A percentile compares a stretch with the other conserved stretches of the same genome.
Evolutionary conservation across 805 yeast genomes (phyloP).

Genomic region (Hermanozyma aechmeae): DNA sequence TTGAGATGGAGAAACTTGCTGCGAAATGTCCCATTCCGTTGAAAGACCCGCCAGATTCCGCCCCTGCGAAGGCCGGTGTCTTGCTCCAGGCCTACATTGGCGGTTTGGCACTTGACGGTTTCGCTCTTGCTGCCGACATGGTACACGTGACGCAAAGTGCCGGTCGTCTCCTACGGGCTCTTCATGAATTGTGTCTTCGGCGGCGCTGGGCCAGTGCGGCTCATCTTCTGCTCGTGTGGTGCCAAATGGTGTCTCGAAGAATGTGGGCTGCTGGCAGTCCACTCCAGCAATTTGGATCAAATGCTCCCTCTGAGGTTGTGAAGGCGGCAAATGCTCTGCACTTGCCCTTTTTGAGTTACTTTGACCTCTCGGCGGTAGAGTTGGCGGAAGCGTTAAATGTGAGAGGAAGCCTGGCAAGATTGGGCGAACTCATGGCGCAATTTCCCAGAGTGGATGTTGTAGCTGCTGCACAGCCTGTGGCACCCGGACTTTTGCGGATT

Average conservation of each 20-base stretch:
- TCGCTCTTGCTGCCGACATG: conserved; percentile 91
- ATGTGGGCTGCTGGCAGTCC: conserved; percentile 86
- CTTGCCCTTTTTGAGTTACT: conserved; percentile 75
- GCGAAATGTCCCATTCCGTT: conserved; percentile 83
- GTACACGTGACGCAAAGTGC: conserved; percentile 89
- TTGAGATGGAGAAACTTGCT: conserved; percentile 58
- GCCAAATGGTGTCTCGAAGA: conserved; percentile 72
- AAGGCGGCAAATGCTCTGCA: conserved; percentile 70
- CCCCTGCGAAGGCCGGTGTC: conserved; percentile 69
- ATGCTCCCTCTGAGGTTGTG: conserved; percentile 64
- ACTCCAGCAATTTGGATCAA: conserved; percentile 63
- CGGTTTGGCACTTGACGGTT: conserved; percentile 65
- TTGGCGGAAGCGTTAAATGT: conserved; percentile 75
- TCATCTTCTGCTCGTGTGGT: conserved; percentile 46
- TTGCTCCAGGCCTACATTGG: conserved; percentile 85
- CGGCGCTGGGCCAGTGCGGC: conserved; percentile 68
- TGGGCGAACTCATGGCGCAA: conserved; percentile 50
- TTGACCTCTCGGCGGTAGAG: conserved; percentile 63
- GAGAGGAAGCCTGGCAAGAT: conserved; percentile 53
- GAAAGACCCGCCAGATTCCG: conserved; percentile 59
- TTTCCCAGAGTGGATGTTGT: conserved; percentile 63
- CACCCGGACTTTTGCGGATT: conserved; percentile 56
- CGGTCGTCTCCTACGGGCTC: conserved; percentile 77
- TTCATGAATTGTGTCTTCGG: conserved; percentile 64
- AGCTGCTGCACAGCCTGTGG: conserved; percentile 67